Percentiles rank a stretch among this genome's conserved stretches.
Conservation (phyloP, 495 filamentous ascomycete species). For the Filosporella fistucella region DNA sequence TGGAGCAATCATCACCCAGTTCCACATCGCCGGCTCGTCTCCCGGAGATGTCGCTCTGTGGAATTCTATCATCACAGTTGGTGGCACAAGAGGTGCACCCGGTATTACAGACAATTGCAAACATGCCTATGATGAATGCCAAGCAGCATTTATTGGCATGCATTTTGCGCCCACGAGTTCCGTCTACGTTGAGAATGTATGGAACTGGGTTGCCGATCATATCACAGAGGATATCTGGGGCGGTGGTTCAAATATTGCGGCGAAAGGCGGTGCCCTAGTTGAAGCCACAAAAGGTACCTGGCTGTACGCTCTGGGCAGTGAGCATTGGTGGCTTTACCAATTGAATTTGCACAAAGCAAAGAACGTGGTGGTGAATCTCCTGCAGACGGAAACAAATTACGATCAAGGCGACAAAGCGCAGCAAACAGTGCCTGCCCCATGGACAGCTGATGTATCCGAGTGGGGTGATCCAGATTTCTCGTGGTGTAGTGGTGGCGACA, state of each 20-base stretch:
- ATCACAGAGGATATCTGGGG: conserved; percentile 45
- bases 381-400: conserved; percentile 79
- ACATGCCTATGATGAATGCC: conserved; percentile 33
- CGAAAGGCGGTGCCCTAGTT: conserved; percentile 57
- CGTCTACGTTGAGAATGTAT: conserved; percentile 53
- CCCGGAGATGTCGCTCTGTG: conserved; percentile 42
- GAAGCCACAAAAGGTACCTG: conserved; percentile 53
- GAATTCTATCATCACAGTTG: conserved; percentile 54
- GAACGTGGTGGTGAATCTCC: conserved; percentile 65
- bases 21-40: conserved; percentile 12
- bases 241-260: conserved; percentile 45
- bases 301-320: conserved; percentile 64
- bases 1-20: conserved; percentile 31
- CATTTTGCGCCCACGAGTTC: conserved; percentile 44
- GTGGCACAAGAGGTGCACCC: conserved; percentile 43
- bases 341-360: conserved; percentile 60
- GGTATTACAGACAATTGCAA: conserved; percentile 36
- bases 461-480: conserved; percentile 55
- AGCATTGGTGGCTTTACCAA: conserved; percentile 74
- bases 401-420: conserved; percentile 39
- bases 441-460: conserved; percentile 14
- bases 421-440: conserved; percentile 4
- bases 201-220: conserved; percentile 51
- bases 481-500: conserved; percentile 21
- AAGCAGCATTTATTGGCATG: conserved; percentile 45